Evolutionary conservation across 2,329 filamentous ascomycete genomes (phyloP), one percentile per base, ranked within the genome.

Genomic region (Alternaria panax): DNA sequence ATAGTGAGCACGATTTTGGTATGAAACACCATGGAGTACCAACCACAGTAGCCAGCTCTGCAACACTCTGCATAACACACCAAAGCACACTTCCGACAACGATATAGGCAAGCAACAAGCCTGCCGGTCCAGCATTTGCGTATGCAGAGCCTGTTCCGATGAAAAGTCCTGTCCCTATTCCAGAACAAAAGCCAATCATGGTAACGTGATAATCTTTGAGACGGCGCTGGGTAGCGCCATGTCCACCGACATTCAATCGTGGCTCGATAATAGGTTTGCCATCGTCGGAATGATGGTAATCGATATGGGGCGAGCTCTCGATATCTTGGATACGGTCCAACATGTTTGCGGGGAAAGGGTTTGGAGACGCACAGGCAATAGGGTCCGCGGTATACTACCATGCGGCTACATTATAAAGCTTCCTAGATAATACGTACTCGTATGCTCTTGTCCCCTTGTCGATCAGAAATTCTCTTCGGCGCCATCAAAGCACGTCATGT

Each of bases 31-130:
- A 2, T 9, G 7, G 24, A 11, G 3, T 51, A 62, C 65, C 45
- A n/a, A 68, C 65, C 40, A 68, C 56, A 20, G 64, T 81, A 42
- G 79, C 84, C 85, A 89, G 87, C 71, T 89, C 87, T 9, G 87
- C 86, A 51, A 88, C 78, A 60, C 82, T 83, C 68, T 88, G 88
- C 81, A 88, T 88, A 69, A 89, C 84, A 58, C 86, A 77, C 32
- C 79, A 86, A 47, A 88, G 77, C 42, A 88, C 70, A 67, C 78
- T 70, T 24, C 80, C 79, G 68, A 88, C 87, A 40, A 87, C 58
- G 24, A 80, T 79, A 68, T 85, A 89, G 25, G 84, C 85, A 58
- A 89, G 74, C 62, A 89, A 81, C 42, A 89, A 76, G 45, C 80
- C 83, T 41, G 75, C 82, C 3, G 83, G 81, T 16, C 83, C 82